A percentile compares a stretch with the other conserved stretches of the same genome.
phyloP scores from a whole-genome alignment of 352 stramenopile species.

The Pythium biforme region DNA sequence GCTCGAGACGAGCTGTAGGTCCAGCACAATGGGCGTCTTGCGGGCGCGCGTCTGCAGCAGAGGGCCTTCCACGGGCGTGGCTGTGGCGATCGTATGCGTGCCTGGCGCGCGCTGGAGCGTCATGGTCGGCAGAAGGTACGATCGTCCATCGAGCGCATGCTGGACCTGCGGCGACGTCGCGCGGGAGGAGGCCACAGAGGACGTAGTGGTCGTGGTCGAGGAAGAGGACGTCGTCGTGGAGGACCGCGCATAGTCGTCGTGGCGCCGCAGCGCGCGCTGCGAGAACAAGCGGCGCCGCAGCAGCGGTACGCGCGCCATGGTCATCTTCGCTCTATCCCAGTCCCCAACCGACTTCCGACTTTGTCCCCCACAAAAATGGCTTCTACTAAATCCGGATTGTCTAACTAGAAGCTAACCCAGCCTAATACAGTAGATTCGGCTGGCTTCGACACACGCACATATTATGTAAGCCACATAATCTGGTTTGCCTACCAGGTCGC shows the following conservation, averaged over 20 bases:
- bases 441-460: background rate
- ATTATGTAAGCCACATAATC: slow-evolving; percentile 8
- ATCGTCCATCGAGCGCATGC: slow-evolving; percentile 58
- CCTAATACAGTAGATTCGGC: background rate
- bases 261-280: slow-evolving; percentile 51
- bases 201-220: slow-evolving; percentile 23
- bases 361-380: background rate
- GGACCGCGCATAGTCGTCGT: slow-evolving; percentile 34
- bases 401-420: background rate
- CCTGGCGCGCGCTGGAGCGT: slow-evolving; percentile 41
- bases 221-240: slow-evolving; percentile 16
- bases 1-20: slow-evolving; percentile 72
- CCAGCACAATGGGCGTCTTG: slow-evolving; percentile 64
- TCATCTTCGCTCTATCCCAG: slow-evolving; percentile 9
- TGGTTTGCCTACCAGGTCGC: slow-evolving; percentile 9
- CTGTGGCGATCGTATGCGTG: slow-evolving; percentile 16
- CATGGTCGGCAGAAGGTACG: slow-evolving; percentile 72
- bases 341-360: too few species aligned
- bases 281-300: slow-evolving; percentile 50
- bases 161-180: slow-evolving; percentile 21
- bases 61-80: slow-evolving; percentile 30
- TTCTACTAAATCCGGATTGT: slow-evolving; percentile 11
- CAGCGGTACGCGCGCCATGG: slow-evolving; percentile 9
- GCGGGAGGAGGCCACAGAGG: slow-evolving; percentile 29
- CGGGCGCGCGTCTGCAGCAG: slow-evolving; percentile 44